These are phyloP conservation scores for Cladosporium sp. DNA, from an alignment of 2,329 filamentous ascomycete species.

Conservation along the genomic window DNA sequence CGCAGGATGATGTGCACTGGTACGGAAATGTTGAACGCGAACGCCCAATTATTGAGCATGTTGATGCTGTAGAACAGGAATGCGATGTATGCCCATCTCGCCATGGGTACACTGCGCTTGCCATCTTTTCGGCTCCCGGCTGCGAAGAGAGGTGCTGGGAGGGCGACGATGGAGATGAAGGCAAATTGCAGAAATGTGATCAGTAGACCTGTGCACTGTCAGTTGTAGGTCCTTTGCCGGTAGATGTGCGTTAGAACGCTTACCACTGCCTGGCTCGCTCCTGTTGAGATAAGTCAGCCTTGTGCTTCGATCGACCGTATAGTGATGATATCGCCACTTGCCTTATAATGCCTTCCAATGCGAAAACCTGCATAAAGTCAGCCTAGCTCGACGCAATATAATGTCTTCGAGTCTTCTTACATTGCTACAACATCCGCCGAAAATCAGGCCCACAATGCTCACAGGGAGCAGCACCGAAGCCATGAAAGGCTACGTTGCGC, in stretches of 20 bases:
- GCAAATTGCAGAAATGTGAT: slow-evolving; percentile 50
- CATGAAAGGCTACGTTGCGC: slow-evolving; percentile 1
- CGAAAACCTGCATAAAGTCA: slow-evolving; percentile 67
- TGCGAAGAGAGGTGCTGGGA: slow-evolving; percentile 1
- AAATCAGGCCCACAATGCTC: slow-evolving; percentile 75
- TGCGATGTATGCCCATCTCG: slow-evolving; percentile 84
- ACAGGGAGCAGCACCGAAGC: slow-evolving; percentile 15
- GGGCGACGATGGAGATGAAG: slow-evolving; percentile 58
- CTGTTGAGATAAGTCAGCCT: slow-evolving; percentile 39
- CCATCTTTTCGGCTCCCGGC: neutral
- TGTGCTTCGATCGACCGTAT: neutral
- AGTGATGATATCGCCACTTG: slow-evolving; percentile 44
- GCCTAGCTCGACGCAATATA: too few relatives aligned
- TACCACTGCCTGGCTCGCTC: slow-evolving; percentile 79
- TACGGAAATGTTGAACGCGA: slow-evolving; percentile 93
- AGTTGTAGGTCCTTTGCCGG: neutral
- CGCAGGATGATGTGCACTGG: slow-evolving; percentile 95
- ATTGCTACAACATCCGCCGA: slow-evolving; percentile 93
- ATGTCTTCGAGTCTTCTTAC: slow-evolving; percentile 48
- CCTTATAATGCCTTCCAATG: slow-evolving; percentile 92
- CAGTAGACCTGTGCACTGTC: slow-evolving; percentile 55
- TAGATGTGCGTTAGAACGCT: neutral
- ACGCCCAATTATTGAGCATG: slow-evolving; percentile 94
- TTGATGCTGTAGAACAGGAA: slow-evolving; percentile 90
- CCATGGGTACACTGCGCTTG: slow-evolving; percentile 64